Base-by-base conservation (phyloP, 352 stramenopile genomes). In the Globisporangium splendens region DNA sequence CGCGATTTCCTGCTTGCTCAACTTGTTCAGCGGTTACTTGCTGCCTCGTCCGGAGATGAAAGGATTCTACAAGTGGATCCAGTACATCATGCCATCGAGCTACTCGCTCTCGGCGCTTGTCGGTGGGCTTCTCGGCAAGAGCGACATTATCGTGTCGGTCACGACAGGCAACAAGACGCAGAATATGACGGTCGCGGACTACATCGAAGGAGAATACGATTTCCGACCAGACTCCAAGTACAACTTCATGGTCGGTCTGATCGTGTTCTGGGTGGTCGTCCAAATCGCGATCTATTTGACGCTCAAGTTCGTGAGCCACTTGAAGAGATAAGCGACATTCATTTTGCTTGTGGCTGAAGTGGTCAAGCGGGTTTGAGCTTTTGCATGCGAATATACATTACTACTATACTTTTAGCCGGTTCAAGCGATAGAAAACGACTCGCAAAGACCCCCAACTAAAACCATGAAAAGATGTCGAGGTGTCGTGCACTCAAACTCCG, bases 281-380 rank as follows among this genome's bases (percentile, higher is more conserved):
- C 79, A 90, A 53, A 0, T 78, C 4, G 64, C 49, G 24, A 88
- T 88, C 54, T 87, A 75, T 70, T 49, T 87, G 33, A 88, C 77
- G 47, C 66, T 86, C 59, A 81, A 83, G 68, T 87, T 78, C 64
- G 77, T 87, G 54, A 87, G 75, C 60, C 77, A 88, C 63, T 61
- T 88, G 24, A 88, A 88, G 75, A 31, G 24, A 31, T 31, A 31
- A 31, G 24, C 24, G 24, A 6, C 24, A 31, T 31, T 5, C 24
- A 31, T 31, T 31, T 31, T 31, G 24, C 24, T 31, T 31, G 24
- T 5, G n/a, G 24, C 24, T 6, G 24, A 31, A 31, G 24, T 5
- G 2, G 24, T 2, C 24, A 5, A 31, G 24, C 24, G 24, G 2
- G 24, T 5, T 31, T 2, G 5, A 31, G 24, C 2, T 5, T 2